Percentiles rank a stretch among this genome's conserved stretches.
Conservation (phyloP, 495 filamentous ascomycete genomes). For the Alectoria sarmentosa region DNA sequence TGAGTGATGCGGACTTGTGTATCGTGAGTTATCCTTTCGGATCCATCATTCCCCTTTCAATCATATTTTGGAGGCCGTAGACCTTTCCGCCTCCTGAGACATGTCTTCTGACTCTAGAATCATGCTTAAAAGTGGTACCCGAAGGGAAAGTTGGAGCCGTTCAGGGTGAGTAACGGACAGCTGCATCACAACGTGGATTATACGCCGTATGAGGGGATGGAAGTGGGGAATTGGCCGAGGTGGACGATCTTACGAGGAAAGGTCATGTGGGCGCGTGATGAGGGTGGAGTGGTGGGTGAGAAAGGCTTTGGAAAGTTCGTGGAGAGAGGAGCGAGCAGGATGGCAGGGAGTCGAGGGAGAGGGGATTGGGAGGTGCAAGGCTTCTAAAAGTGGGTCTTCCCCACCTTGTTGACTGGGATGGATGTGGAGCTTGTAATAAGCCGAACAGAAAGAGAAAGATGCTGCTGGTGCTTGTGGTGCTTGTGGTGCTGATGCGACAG, state of each 20-base stretch:
- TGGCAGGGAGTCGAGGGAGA: slow-evolving; percentile 26
- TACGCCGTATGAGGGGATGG: slow-evolving; percentile 53
- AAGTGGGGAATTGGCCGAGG: slow-evolving; percentile 51
- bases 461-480: no score
- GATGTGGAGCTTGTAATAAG: neutral
- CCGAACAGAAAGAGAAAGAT: no score
- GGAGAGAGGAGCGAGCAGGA: slow-evolving; percentile 39
- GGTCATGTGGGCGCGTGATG: slow-evolving; percentile 46
- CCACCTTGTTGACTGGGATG: neutral
- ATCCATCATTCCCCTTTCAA: no score
- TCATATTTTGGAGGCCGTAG: no score
- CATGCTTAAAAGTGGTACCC: no score
- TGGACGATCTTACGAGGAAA: slow-evolving; percentile 53
- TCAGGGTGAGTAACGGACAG: slow-evolving; percentile 42
- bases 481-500: no score
- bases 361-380: slow-evolving; percentile 11
- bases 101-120: no score
- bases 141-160: slow-evolving; percentile 21
- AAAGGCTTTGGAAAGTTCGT: slow-evolving; percentile 48
- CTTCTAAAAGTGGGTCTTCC: neutral
- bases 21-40: no score
- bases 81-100: no score
- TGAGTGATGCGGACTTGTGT: slow-evolving; percentile 9
- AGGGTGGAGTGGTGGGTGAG: slow-evolving; percentile 41
- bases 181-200: slow-evolving; percentile 56